Evolutionary conservation across 768 basidiomycete species (phyloP).

Genomic region (Collybiopsis confluens): DNA sequence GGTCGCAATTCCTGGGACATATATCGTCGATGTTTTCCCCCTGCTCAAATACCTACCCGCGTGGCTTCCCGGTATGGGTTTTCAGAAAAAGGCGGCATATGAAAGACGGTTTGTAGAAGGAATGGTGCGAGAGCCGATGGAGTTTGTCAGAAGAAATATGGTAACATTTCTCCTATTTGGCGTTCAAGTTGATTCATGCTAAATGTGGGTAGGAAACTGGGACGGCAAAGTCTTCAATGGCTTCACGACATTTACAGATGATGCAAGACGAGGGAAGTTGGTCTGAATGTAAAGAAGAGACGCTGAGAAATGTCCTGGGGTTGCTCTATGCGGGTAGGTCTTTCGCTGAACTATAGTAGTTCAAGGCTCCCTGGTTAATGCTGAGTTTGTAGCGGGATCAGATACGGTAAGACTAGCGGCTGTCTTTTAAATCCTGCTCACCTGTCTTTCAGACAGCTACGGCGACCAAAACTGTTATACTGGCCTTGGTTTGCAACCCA

Average conservation of each 20-base stretch:
- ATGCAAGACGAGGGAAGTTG: slow-evolving; percentile 6
- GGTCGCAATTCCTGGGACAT: slow-evolving; percentile 10
- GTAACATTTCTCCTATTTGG: slow-evolving; percentile 8
- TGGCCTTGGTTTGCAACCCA: slow-evolving; percentile 22
- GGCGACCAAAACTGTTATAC: slow-evolving; percentile 10
- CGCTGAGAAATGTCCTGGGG: neutral
- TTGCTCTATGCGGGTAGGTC: neutral
- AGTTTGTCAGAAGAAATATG: slow-evolving; percentile 32
- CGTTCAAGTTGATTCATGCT: neutral
- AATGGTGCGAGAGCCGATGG: slow-evolving; percentile 25
- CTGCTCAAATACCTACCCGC: slow-evolving; percentile 25
- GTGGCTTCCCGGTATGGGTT: slow-evolving; percentile 35
- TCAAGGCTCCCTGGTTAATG: neutral
- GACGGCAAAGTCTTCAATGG: slow-evolving; percentile 6
- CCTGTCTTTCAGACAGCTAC: slow-evolving; percentile 6
- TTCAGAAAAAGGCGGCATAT: slow-evolving; percentile 28
- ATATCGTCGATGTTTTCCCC: slow-evolving; percentile 10
- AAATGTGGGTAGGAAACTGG: neutral
- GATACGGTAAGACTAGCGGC: neutral
- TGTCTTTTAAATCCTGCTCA: neutral
- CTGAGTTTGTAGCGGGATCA: neutral
- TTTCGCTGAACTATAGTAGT: neutral
- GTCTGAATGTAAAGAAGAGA: slow-evolving; percentile 1
- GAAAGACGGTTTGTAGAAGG: slow-evolving; percentile 23
- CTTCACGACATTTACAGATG: neutral